Conservation (phyloP, 352 stramenopile genomes). For the Globisporangium cystogenes region DNA sequence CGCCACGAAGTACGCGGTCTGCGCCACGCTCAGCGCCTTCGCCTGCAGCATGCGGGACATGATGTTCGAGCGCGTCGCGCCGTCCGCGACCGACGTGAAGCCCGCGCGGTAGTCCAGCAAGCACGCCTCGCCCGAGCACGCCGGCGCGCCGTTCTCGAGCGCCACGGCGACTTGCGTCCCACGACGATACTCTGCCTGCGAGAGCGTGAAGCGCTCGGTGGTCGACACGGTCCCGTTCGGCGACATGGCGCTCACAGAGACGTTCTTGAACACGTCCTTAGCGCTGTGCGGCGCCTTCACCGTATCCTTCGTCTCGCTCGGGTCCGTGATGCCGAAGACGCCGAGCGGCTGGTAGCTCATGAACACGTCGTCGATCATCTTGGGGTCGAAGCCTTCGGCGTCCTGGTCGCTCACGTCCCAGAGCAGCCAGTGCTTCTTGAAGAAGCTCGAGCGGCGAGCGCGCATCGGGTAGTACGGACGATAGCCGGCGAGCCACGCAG, state of each 20-base stretch:
- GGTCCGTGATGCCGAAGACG: slow-evolving; percentile 33
- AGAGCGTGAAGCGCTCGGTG: slow-evolving; percentile 18
- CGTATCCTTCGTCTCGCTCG: slow-evolving; percentile 14
- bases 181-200: slow-evolving; percentile 12
- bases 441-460: slow-evolving; percentile 54
- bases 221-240: slow-evolving; percentile 17
- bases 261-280: slow-evolving; percentile 20
- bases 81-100: slow-evolving; percentile 29
- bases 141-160: slow-evolving; percentile 9
- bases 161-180: slow-evolving; percentile 12
- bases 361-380: slow-evolving; percentile 29
- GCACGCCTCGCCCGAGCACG: slow-evolving; percentile 30
- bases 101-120: slow-evolving; percentile 33
- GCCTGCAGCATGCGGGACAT: slow-evolving; percentile 68
- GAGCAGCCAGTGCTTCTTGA: slow-evolving; percentile 53
- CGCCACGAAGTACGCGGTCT: slow-evolving; percentile 76
- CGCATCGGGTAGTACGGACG: slow-evolving; percentile 67
- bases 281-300: slow-evolving; percentile 14
- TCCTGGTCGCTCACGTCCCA: slow-evolving; percentile 44
- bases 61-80: slow-evolving; percentile 47
- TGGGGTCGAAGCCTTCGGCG: slow-evolving; percentile 29
- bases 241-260: slow-evolving; percentile 10
- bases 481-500: slow-evolving; percentile 36
- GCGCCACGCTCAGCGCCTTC: slow-evolving; percentile 65
- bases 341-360: slow-evolving; percentile 56